Conservation (phyloP, 2,329 filamentous ascomycete genomes). For the Penicillium griseofulvum region DNA sequence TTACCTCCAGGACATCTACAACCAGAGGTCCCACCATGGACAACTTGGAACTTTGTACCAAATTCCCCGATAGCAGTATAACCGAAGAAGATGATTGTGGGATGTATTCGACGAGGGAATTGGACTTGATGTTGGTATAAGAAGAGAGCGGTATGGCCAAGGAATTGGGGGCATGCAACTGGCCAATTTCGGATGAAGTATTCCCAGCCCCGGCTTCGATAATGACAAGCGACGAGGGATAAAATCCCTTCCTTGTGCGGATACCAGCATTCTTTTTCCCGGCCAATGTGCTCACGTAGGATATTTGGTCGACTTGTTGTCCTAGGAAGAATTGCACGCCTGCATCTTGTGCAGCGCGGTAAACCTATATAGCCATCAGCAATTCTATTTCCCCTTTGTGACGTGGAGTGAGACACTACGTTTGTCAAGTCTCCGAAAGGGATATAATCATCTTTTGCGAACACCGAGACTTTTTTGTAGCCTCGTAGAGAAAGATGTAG, state of each 20-base stretch:
- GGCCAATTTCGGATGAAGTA: not conserved
- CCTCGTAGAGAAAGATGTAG: slow-evolving; percentile 5
- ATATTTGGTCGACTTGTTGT: slow-evolving; percentile 2
- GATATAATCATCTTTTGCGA: not conserved
- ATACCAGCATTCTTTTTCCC: slow-evolving; percentile 4
- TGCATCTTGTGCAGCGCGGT: slow-evolving; percentile 5
- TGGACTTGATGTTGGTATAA: not conserved
- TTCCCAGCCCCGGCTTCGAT: slow-evolving; percentile 1
- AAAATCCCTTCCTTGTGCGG: slow-evolving; percentile 6
- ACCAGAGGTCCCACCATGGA: slow-evolving; percentile 4
- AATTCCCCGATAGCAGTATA: not conserved
- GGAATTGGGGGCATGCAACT: not conserved
- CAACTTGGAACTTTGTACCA: not conserved
- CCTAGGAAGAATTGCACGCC: slow-evolving; percentile 5
- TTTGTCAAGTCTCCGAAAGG: slow-evolving; percentile 1
- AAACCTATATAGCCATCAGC: not conserved
- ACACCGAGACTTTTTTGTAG: slow-evolving; percentile 6
- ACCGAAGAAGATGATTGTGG: slow-evolving; percentile 4
- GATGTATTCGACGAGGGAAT: not conserved
- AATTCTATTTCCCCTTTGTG: not conserved
- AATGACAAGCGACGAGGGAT: slow-evolving; percentile 5
- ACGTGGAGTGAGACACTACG: not conserved
- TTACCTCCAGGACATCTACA: not conserved
- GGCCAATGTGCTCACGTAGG: slow-evolving; percentile 6
- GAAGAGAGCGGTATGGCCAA: slow-evolving; percentile 9